Base-by-base conservation (phyloP, 495 filamentous ascomycete species). In the Aspergillus incahuasiensis region DNA sequence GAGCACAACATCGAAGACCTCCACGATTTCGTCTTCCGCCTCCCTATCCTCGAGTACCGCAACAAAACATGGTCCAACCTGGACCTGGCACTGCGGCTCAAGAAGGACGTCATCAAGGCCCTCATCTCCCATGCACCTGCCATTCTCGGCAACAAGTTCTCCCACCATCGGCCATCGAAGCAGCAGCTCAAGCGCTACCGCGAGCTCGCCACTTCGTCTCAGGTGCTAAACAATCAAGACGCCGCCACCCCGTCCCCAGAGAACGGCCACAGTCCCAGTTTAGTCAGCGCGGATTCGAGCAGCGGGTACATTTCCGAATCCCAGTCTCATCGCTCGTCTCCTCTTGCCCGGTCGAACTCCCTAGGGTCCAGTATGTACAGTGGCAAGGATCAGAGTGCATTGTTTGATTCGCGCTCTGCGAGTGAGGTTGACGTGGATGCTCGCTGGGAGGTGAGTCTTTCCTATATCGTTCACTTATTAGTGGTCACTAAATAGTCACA, bases 41-140 rank as follows among this genome's bases (percentile, higher is more conserved):
- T 99, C 64, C 94, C 94, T 6, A 87, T 88, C 15, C 83, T 99
- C 38, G 94, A 99, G 67, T 97, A 96, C 68, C 82, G 89, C 47
- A 97, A 99, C 76, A 97, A 97, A 74, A 97, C 91, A 9, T 99
- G 94, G 94, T 97, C 92, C 16, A 97, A 97, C 68, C 83, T 97
- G 7, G 94, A 99, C 58, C 82, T 99, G 11, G 91, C 92, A 1
- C 75, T 97, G 47, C 86, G 88, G 18, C 75, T 99, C 43, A 97
- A 99, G 79, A 90, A 88, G 60, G 91, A 95, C 52, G 88, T 97
- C 59, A 94, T 95, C 68, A 86, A 87, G 63, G 95, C 95, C 1
- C 80, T 98, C 19, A 92, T 98, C 63, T 92, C 90, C 25, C 94
- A 98, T 68, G 89, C 92, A 2, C 92, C 92, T 20, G 92, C 95